Percentiles rank a stretch among this genome's conserved stretches.
Conservation (phyloP, 176 grass and related monocot species). For the Lolium multiflorum region DNA sequence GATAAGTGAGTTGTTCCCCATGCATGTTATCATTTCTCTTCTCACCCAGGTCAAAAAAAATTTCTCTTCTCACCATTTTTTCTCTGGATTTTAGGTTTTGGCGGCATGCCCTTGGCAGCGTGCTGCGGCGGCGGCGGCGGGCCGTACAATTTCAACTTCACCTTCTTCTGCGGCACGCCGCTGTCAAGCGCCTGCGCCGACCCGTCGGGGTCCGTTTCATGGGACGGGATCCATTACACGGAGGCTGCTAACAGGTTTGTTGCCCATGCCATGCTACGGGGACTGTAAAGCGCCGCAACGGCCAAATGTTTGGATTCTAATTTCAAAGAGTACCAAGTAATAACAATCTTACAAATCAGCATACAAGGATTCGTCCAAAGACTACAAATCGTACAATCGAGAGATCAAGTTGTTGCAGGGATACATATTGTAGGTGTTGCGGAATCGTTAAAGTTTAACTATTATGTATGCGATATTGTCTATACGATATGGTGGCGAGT, state of each 20-base stretch:
- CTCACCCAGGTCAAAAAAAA: background rate
- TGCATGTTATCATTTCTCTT: background rate
- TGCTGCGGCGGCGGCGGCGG: conserved; percentile 22
- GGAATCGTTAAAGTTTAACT: too few species aligned
- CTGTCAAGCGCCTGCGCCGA: background rate
- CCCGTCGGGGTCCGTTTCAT: background rate
- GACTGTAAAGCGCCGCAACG: background rate
- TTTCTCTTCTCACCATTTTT: too few species aligned
- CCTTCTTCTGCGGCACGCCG: background rate
- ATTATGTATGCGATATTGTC: too few species aligned
- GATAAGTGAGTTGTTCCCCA: rapidly evolving
- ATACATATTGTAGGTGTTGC: too few species aligned
- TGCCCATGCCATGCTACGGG: background rate
- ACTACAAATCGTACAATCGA: too few species aligned
- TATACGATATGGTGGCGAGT: too few species aligned
- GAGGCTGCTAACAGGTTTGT: background rate
- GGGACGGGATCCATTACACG: conserved; percentile 31
- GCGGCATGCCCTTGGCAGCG: background rate
- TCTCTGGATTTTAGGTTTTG: background rate
- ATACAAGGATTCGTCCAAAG: background rate
- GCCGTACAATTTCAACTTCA: conserved; percentile 24
- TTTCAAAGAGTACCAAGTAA: too few species aligned
- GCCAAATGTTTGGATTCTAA: background rate
- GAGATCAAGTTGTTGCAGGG: too few species aligned
- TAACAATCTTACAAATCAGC: background rate